These are phyloP conservation scores for Candida loeiensis DNA, from an alignment of 805 yeast species.

Conservation along the genomic window DNA sequence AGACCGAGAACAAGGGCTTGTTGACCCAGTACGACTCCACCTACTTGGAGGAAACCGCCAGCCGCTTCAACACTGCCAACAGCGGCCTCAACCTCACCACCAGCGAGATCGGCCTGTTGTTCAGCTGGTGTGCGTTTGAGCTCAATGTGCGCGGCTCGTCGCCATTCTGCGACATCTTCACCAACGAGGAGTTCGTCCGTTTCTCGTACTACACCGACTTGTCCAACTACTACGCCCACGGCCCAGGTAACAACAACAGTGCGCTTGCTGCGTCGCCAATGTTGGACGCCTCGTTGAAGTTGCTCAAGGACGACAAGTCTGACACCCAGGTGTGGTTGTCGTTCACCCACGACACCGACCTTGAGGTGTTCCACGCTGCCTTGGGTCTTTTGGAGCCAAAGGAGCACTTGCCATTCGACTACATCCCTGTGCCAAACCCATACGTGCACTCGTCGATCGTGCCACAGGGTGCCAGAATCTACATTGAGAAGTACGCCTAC, in stretches of 20 bases:
- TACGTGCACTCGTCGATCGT: conserved; percentile 41
- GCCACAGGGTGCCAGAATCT: conserved; percentile 42
- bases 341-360: conserved; percentile 73
- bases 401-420: conserved; percentile 41
- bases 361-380: conserved; percentile 60
- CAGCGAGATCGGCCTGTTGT: conserved; percentile 50
- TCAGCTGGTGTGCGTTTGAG: conserved; percentile 71
- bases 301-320: conserved; percentile 42
- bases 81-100: conserved; percentile 52
- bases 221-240: conserved; percentile 55
- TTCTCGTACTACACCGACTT: conserved; percentile 61
- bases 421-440: conserved; percentile 45
- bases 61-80: conserved; percentile 52
- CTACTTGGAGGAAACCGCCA: conserved; percentile 52
- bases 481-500: conserved; percentile 36
- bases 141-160: conserved; percentile 67
- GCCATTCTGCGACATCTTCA: conserved; percentile 63
- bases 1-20: conserved; percentile 12
- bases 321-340: conserved; percentile 57
- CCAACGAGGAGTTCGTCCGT: conserved; percentile 62
- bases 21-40: conserved; percentile 29
- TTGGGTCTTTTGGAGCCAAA: conserved; percentile 52
- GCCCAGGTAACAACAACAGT: conserved; percentile 60
- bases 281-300: conserved; percentile 47
- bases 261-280: conserved; percentile 59